Base-by-base conservation (phyloP, 257 asterid genomes). In the Ehretia macrophylla region DNA sequence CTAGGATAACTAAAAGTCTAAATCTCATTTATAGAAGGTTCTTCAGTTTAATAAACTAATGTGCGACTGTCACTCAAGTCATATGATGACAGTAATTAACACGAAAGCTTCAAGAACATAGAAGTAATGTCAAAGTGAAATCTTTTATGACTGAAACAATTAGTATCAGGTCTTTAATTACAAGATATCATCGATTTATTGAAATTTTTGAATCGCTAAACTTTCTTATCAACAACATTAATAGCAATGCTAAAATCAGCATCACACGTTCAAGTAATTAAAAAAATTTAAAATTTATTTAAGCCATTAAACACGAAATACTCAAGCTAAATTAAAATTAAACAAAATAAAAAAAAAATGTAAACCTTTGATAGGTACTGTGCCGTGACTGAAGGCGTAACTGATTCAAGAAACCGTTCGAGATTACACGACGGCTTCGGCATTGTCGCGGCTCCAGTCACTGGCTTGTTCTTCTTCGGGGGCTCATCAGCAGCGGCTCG, bases 321-420 rank as follows among this genome's bases (percentile, higher is more conserved):
- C 8, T 3, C 47, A 14, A 42, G 47, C 16, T 42, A 3, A 42
- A n/a, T n/a, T n/a, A n/a, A n/a, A n/a, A n/a, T n/a, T n/a, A n/a
- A n/a, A n/a, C n/a, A n/a, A n/a, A n/a, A 10, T 42, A 42, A 42
- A 14, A 10, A 42, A 42, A 42, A 42, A 42, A 42, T 10, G 16
- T 35, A 10, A 48, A 88, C 99, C 99, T 92, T 83, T 17, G 97
- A 78, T 58, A 77, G 81, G 70, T 74, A 68, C 70, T 86, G 99
- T 56, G 85, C 86, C 8, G 85, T 80, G 17, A 83, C 85, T 32
- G 88, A 81, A 59, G 99, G 99, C 55, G 86, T 78, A 50, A 92
- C 83, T 8, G 96, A 83, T 62, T 77, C 76, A 84, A 92, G 60
- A 66, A 92, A 86, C 71, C 86, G 76, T 70, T 84, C 84, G 39